Base-by-base conservation (phyloP, 2,329 filamentous ascomycete species). In the Eutypa lata region DNA sequence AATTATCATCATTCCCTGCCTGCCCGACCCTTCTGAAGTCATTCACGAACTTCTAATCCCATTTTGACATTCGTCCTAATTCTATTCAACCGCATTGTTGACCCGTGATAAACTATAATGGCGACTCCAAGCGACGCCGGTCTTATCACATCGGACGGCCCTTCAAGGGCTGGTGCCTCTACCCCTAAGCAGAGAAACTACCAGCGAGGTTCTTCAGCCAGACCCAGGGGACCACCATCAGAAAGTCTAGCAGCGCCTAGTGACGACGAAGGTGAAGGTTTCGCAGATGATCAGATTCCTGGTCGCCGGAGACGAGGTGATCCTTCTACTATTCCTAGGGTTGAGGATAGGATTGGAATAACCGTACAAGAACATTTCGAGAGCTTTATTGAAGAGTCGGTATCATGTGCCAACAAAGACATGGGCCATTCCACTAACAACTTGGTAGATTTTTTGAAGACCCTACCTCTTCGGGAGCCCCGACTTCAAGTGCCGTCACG, bases 351-450 rank as follows among this genome's bases (percentile, higher is more conserved):
- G 53, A 87, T 90, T 48, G 90, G 88, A 56, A 79, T 90, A 58
- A 82, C 87, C 50, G 82, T 93, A 24, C 88, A 90, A 66, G 79
- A 87, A 52, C 83, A 87, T 53, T 94, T 95, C 66, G 87, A 92
- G 70, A 80, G 81, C 59, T 95, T 94, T 66, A 82, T 95, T 24
- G 88, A 94, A 66, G 82, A 80, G 88, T 91, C 68, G 65, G 80
- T 68, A 26, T 52, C n/a, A n/a, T n/a, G n/a, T 11, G 7, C 33
- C 42, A 31, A 47, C 45, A 31, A 44, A 47, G 21, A 47, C 26
- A 48, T 45, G 43, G 53, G 24, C 42, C 26, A 19, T 42, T 10
- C 19, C 16, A 18, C 13, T 14, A 54, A 48, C 4, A 3, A 28
- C 19, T 14, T 28, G 16, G 10, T 55, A 83, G 79, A 63, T 93